These are phyloP conservation scores for Graphium sp. DNA, from an alignment of 2,329 filamentous ascomycete genomes.

Conservation along the genomic window DNA sequence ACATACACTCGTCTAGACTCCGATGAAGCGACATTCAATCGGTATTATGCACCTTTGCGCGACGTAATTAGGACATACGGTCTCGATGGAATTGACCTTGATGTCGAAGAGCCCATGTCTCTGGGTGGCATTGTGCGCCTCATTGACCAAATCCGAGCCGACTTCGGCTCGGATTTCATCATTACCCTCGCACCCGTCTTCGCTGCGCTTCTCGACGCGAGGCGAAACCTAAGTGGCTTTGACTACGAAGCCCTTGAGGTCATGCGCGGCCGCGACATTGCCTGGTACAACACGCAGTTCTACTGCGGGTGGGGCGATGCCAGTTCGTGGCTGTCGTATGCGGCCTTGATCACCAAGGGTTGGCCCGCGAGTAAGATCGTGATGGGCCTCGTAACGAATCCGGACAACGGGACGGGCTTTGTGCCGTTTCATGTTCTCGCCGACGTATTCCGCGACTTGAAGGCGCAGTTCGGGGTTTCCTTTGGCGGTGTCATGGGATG, in stretches of 20 bases:
- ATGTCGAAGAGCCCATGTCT: conserved; percentile 64
- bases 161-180: conserved; percentile 56
- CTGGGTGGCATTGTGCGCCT: conserved; percentile 48
- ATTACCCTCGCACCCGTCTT: conserved; percentile 74
- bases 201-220: conserved; percentile 42
- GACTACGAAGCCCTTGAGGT: conserved; percentile 60
- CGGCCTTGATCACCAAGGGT: conserved; percentile 37
- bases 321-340: conserved; percentile 26
- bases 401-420: conserved; percentile 48
- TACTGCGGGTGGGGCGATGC: conserved; percentile 74
- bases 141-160: conserved; percentile 48
- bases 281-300: conserved; percentile 85
- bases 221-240: conserved; percentile 61
- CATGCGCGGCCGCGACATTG: conserved; percentile 46
- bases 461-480: conserved; percentile 34
- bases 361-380: conserved; percentile 63
- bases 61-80: conserved; percentile 42
- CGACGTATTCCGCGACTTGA: conserved; percentile 21
- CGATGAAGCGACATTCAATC: conserved; percentile 44
- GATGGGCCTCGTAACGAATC: conserved; percentile 65
- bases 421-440: conserved; percentile 29
- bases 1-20: conserved; percentile 46
- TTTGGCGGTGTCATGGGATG: conserved; percentile 90
- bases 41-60: conserved; percentile 53
- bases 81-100: conserved; percentile 59